These are phyloP conservation scores for Trichoderma virens DNA, from an alignment of 495 filamentous ascomycete genomes.

Conservation along the genomic window DNA sequence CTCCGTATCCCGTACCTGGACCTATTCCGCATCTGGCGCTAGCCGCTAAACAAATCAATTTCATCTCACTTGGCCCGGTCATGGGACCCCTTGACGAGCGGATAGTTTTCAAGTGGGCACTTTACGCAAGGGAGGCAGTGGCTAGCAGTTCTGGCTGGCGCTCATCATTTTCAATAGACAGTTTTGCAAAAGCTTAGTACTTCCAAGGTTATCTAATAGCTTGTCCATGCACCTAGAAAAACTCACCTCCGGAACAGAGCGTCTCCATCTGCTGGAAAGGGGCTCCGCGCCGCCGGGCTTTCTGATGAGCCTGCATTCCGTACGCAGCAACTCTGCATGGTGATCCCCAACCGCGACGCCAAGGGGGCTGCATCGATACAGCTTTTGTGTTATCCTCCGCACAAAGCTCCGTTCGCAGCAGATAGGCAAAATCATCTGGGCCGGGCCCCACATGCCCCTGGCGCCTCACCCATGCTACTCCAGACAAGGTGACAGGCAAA, in stretches of 20 bases:
- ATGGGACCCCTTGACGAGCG: slow-evolving; percentile 2
- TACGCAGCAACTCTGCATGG: neutral
- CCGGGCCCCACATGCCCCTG: neutral
- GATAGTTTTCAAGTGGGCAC: neutral
- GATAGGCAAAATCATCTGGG: slow-evolving; percentile 1
- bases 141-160: neutral
- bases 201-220: too few relatives aligned
- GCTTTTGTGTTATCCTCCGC: neutral
- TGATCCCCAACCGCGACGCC: neutral
- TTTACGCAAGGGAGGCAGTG: neutral
- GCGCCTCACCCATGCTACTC: slow-evolving; percentile 5
- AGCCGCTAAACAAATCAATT: neutral
- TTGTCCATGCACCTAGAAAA: too few relatives aligned
- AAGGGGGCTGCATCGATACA: neutral
- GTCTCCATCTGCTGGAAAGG: too few relatives aligned
- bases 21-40: neutral
- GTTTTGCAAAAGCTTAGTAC: neutral
- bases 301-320: too few relatives aligned
- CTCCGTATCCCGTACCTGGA: neutral
- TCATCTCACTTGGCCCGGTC: neutral
- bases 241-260: too few relatives aligned
- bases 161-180: neutral
- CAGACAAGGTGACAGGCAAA: slow-evolving; percentile 5
- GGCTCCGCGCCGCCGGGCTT: too few relatives aligned
- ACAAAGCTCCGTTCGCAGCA: neutral